Evolutionary conservation across 495 filamentous ascomycete species (phyloP), one percentile per base, ranked within the genome.

Genomic region (Penicillium canariense): DNA sequence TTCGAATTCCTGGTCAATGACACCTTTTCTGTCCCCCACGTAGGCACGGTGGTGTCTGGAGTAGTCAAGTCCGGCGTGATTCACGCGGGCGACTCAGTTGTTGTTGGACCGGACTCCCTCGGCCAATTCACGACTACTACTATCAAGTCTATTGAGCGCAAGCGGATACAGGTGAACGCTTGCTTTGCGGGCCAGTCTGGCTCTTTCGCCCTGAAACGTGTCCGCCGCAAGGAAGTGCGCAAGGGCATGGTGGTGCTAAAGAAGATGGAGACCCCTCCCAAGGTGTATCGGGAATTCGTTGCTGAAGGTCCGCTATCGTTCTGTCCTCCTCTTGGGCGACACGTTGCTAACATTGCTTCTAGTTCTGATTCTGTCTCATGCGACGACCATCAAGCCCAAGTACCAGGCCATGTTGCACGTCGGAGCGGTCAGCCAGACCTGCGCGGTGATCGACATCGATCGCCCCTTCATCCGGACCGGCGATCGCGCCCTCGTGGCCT

Each of bases 341-440:
- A 15, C 17, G 12, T 32, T 54, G 38, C 60, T 69, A 60, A 66
- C 48, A 48, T 34, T 18, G 17, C 12, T 31, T 46, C 3, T 45
- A 90, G 94, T 97, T 3, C 81, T 98, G 5, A 98, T 98, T 55
- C 79, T 98, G 7, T 91, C 87, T 4, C 94, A 98, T 66, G 94
- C 94, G 1, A 98, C 94, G n/a, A 98, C 94, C 40, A 98, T 98
- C 70, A 94, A 95, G 68, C 91, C 89, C 5, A 92, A 92, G 62
- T 98, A 98, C 65, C 94, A 98, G 70, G 95, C 94, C 5, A 98
- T 98, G 94, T 81, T 98, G 18, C 94, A 98, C 62, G 94, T 98
- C 17, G 94, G 94, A 7, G 89, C 94, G 1, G 89, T 98, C 48
- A 90, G 86, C 51, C 94, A 98, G 71, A 98, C 94, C 0, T 97